Base-by-base conservation (phyloP, 1,284 basidiomycete genomes). In the Xerocomus amazonicus region DNA sequence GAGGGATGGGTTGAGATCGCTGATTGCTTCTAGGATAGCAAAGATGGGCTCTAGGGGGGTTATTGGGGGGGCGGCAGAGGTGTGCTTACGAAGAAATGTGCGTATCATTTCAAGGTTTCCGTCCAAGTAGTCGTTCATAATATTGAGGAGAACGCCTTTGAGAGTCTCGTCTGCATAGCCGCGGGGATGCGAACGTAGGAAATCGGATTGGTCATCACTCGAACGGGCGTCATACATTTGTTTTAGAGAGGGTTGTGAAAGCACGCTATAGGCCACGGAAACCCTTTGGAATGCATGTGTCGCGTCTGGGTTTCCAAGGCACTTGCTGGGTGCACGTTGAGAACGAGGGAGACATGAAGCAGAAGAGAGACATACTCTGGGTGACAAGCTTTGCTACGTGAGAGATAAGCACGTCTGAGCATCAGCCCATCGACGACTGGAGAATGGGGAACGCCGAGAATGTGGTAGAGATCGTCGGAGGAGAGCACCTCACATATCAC, bases 241-340 rank as follows among this genome's bases (percentile, higher is more conserved):
- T 55, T 81, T 78, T 3, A 82, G 80, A 10, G 80, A 72, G 1
- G 90, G 87, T 50, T 84, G 84, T 58, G 82, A 85, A 33, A 93
- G 79, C 2, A 90, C 81, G 58, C 88, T 79, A 59, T 92, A 92
- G 0, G 90, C 90, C 19, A 91, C 80, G 6, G 87, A 84, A 1
- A 93, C 83, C 59, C 87, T 88, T 65, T 92, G 91, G 61, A 93
- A 93, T 0, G 91, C 91, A 19, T 80, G 73, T 0, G 90, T 92
- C 13, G 90, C 87, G 44, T 82, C 74, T 14, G 85, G 80, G 61
- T 87, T 85, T 56, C 80, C 73, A 8, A 87, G 88, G 55, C 88
- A 91, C 74, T 92, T 93, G 65, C 89, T 92, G 59, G 6, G 17
- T 9, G 13, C 2, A 28, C 1, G 14, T 47, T 44, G 48, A 50